Conservation (phyloP, 23 red algal genomes). For the Agarophyton chilense region DNA sequence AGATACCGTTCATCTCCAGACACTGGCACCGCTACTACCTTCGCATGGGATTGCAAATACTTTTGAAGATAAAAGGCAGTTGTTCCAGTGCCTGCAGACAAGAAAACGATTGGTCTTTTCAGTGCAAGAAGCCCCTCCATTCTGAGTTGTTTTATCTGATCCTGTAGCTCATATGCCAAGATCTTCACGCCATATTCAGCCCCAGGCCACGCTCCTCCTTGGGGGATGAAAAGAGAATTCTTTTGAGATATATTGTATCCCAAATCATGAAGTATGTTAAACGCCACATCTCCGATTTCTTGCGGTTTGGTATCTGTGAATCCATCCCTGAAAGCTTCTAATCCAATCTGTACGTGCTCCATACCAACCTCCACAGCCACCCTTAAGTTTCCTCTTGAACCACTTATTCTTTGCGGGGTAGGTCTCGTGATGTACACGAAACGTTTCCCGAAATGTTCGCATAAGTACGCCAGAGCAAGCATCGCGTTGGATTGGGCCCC, state of each 20-base stretch:
- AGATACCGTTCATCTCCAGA: constrained; percentile 69
- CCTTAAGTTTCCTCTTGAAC: constrained; percentile 34
- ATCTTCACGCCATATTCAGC: constrained; percentile 56
- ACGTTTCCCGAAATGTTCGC: constrained; percentile 11
- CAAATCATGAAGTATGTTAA: not conserved
- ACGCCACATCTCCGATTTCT: not conserved
- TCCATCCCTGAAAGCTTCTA: not conserved
- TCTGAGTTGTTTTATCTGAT: constrained; percentile 27
- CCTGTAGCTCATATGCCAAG: constrained; percentile 42
- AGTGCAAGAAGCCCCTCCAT: not conserved
- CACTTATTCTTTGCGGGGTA: constrained; percentile 20
- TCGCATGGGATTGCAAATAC: constrained; percentile 26
- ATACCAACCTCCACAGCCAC: constrained; percentile 51
- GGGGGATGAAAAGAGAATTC: constrained; percentile 51
- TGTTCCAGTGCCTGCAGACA: constrained; percentile 76
- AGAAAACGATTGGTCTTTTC: constrained; percentile 42
- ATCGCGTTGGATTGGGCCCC: constrained; percentile 80
- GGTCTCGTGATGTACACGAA: constrained; percentile 69
- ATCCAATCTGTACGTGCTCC: constrained; percentile 17
- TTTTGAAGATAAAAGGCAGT: constrained; percentile 76
- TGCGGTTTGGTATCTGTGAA: constrained; percentile 32
- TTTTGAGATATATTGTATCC: not conserved
- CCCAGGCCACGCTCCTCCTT: constrained; percentile 61
- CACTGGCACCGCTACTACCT: constrained; percentile 74
- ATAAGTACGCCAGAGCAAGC: constrained; percentile 63